Conservation (phyloP, 306 rosid species). For the Medicago ruthenica region DNA sequence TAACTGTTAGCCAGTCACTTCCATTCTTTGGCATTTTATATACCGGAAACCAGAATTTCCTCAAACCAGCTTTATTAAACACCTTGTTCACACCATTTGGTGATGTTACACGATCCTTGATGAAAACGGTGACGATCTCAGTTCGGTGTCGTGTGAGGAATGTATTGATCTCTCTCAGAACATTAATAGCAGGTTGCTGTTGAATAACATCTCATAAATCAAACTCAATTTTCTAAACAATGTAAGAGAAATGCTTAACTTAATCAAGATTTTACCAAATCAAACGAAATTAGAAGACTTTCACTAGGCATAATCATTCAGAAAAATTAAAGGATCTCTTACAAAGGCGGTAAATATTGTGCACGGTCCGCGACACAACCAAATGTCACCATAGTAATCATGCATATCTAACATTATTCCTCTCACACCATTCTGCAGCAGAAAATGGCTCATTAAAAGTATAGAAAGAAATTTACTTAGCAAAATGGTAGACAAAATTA, state of each 20-base stretch:
- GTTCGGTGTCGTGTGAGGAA: slow-evolving; percentile 58
- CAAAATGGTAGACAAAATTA: too few relatives aligned
- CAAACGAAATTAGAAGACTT: slow-evolving; percentile 14
- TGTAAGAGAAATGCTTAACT: neutral
- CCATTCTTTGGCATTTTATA: slow-evolving; percentile 69
- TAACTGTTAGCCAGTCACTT: slow-evolving; percentile 67
- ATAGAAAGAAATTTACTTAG: neutral
- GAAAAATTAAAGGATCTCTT: slow-evolving; percentile 13
- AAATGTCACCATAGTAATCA: slow-evolving; percentile 37
- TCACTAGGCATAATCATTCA: neutral
- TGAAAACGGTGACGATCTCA: slow-evolving; percentile 75
- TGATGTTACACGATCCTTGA: slow-evolving; percentile 76
- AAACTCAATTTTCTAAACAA: neutral
- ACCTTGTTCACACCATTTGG: slow-evolving; percentile 65
- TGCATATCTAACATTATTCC: slow-evolving; percentile 47
- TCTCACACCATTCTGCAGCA: slow-evolving; percentile 45
- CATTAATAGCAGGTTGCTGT: slow-evolving; percentile 70
- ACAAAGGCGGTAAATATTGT: slow-evolving; percentile 41
- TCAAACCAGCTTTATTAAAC: slow-evolving; percentile 58
- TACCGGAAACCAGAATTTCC: slow-evolving; percentile 57
- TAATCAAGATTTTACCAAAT: neutral
- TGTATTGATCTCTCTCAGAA: slow-evolving; percentile 53
- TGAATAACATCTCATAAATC: slow-evolving; percentile 24
- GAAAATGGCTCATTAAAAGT: neutral
- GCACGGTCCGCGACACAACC: slow-evolving; percentile 46